Percentiles rank a stretch among this genome's conserved stretches.
Evolutionary conservation across 2,329 filamentous ascomycete genomes (phyloP).

Genomic region (Penicillium sp.): DNA sequence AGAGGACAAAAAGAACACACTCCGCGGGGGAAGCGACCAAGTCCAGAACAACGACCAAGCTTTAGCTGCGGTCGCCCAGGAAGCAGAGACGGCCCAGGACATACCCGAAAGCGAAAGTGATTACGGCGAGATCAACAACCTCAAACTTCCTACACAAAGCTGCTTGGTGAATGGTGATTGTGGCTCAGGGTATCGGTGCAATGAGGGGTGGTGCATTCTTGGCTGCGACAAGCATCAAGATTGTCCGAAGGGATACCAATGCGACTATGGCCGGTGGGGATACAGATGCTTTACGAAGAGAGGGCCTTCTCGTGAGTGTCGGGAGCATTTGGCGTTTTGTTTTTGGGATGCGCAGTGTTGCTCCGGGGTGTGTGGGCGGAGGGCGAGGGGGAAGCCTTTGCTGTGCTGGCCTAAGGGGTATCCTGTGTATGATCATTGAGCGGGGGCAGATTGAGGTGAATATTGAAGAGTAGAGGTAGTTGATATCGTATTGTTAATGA

Average conservation of each 20-base stretch:
- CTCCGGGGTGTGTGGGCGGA: background rate
- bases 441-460: too few relatives aligned
- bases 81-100: background rate
- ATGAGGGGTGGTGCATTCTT: background rate
- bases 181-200: background rate
- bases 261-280: background rate
- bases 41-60: background rate
- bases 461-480: background rate
- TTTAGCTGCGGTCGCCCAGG: background rate
- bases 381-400: background rate
- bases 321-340: background rate
- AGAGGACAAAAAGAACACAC: too few relatives aligned
- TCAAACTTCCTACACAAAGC: background rate
- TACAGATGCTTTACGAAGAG: background rate
- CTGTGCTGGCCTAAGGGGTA: background rate
- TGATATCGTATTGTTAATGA: background rate
- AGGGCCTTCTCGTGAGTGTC: background rate
- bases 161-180: background rate
- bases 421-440: too few relatives aligned
- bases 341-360: background rate
- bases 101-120: background rate
- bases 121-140: background rate
- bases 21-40: too few relatives aligned
- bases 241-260: background rate
- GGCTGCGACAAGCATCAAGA: background rate